A percentile compares a stretch with the other conserved stretches of the same genome.
Evolutionary conservation across 2,329 filamentous ascomycete genomes (phyloP).

Genomic region (Botryotinia globosa): DNA sequence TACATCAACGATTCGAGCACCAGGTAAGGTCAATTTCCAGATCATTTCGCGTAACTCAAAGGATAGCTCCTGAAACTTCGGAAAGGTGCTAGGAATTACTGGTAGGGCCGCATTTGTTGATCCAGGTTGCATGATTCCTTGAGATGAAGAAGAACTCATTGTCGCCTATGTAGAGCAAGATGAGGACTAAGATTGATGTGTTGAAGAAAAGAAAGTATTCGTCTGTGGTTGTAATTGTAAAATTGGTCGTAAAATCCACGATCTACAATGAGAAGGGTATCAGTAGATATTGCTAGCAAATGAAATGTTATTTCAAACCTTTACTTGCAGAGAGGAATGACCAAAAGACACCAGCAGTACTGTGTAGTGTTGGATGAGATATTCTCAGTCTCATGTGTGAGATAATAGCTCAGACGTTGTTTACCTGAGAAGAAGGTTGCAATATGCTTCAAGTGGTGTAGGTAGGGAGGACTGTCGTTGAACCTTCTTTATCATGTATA

Average conservation of each 20-base stretch:
- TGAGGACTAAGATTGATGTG: not conserved
- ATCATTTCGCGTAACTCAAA: not conserved
- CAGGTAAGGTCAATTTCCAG: not conserved
- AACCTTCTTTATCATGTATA: not conserved
- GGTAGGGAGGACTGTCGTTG: not conserved
- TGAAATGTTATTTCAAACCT: not conserved
- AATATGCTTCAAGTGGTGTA: not conserved
- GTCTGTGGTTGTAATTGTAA: not conserved
- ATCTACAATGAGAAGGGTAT: not conserved
- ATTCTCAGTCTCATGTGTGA: not conserved
- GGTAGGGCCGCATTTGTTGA: not conserved
- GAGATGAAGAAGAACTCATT: not conserved
- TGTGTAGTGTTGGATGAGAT: not conserved
- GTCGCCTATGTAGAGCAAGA: not conserved
- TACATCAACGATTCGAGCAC: slow-evolving; percentile 1
- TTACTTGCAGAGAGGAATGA: not conserved
- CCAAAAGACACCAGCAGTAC: not conserved
- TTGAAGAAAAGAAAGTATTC: not conserved
- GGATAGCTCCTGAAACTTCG: not conserved
- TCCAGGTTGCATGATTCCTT: too few species aligned
- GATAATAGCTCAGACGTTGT: not conserved
- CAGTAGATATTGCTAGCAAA: not conserved
- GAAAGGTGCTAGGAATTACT: not conserved
- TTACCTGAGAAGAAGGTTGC: not conserved
- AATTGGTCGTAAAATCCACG: not conserved